Conservation (phyloP, 257 asterid species). For the Solanum megistacrolobum region DNA sequence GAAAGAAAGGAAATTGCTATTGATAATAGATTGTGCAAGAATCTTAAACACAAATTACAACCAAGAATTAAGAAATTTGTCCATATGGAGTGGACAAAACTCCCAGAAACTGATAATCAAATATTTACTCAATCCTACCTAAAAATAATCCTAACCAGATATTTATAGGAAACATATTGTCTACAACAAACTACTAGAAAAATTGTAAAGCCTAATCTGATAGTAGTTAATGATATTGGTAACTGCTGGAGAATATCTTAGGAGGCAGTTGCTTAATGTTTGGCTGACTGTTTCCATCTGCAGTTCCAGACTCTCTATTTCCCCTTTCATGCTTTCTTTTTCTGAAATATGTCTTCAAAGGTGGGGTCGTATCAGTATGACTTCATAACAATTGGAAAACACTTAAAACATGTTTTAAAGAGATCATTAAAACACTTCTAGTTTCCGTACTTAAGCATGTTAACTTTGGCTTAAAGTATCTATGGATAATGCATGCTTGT, state of each 20-base stretch:
- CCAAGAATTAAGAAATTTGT: background rate
- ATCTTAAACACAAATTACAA: background rate
- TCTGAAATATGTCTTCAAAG: background rate
- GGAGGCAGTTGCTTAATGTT: background rate
- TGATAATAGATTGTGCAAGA: background rate
- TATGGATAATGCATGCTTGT: background rate
- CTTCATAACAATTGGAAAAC: background rate
- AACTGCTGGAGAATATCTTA: background rate
- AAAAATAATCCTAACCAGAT: background rate
- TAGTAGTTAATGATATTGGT: background rate
- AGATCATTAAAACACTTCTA: background rate
- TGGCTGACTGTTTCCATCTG: background rate
- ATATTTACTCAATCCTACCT: background rate
- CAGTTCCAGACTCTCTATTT: background rate
- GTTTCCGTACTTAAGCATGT: background rate
- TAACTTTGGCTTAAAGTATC: background rate
- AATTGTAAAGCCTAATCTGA: background rate
- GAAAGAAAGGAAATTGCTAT: background rate
- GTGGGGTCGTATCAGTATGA: background rate
- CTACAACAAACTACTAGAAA: background rate
- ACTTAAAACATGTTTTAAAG: background rate
- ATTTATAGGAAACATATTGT: background rate
- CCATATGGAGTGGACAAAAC: background rate
- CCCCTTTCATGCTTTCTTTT: background rate
- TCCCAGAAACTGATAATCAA: background rate